Base-by-base conservation (phyloP, 495 filamentous ascomycete genomes). In the Penicillium silybi region DNA sequence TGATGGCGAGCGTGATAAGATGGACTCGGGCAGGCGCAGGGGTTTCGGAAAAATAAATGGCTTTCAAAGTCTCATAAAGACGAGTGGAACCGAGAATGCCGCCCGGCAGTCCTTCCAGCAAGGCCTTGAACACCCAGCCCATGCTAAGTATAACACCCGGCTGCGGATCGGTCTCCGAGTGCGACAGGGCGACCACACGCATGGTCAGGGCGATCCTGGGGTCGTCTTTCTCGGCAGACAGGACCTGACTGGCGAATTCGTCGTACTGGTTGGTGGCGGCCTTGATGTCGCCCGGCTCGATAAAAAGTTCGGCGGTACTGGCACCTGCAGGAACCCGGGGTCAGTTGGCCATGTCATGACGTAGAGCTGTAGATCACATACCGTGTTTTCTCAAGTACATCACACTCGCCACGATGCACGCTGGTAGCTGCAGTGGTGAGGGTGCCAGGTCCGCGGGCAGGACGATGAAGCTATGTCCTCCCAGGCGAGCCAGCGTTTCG, bases 341-440 rank as follows among this genome's bases (percentile, higher is more conserved):
- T 55, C 29, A 53, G 52, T 53, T 41, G 25, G 47, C n/a, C 8
- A 34, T 8, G 45, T 27, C 34, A 52, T 50, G 46, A 52, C 43
- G 48, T 56, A 55, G 22, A 34, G 18, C 20, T 11, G 37, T 13
- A 20, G 11, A 26, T 10, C 47, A 57, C 81, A 61, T 66, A 90
- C 88, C 84, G 69, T 87, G 74, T 57, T 79, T 78, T 9, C 81
- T 71, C 29, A 93, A 69, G 66, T 83, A 86, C 42, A 80, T 77
- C 34, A 81, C 80, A 7, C 83, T 84, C 11, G 86, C 87, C 32
- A 87, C 85, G 48, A 92, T 81, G 58, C 87, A 90, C 5, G 85
- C 86, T 6, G 89, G 89, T 10, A 93, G 70, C 16, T 80, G 70
- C 46, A 90, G 70, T 19, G 80, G 78, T 4, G 76, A 73, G 7